These are phyloP conservation scores for Polyporus arcularius DNA, from an alignment of 768 basidiomycete species.

Conservation along the genomic window DNA sequence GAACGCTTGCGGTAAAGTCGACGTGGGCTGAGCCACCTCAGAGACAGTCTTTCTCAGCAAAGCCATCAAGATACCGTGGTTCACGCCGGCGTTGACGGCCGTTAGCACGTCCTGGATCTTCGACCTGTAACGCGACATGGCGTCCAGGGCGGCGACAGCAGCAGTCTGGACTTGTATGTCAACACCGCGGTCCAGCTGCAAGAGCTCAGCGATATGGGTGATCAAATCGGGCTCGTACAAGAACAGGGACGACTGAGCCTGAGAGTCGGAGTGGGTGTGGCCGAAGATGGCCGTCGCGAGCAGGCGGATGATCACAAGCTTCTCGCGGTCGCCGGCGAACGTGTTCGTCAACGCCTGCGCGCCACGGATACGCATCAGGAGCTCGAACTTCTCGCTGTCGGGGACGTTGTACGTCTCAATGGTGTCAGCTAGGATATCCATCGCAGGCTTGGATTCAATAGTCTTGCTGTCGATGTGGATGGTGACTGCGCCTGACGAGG, in stretches of 20 bases:
- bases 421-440: constrained; percentile 75
- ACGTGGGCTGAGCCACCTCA: constrained; percentile 68
- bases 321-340: constrained; percentile 66
- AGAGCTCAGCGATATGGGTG: constrained; percentile 82
- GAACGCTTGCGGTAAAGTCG: constrained; percentile 69
- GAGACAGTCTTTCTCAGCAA: constrained; percentile 79
- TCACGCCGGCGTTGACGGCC: constrained; percentile 92
- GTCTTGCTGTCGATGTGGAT: constrained; percentile 65
- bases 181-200: constrained; percentile 77
- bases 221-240: constrained; percentile 95
- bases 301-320: constrained; percentile 78
- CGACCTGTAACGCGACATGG: constrained; percentile 79
- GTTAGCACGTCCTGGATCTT: constrained; percentile 86
- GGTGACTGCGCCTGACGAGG: constrained; percentile 50
- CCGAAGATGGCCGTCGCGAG: constrained; percentile 90
- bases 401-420: constrained; percentile 70
- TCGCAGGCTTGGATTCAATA: constrained; percentile 61
- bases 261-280: constrained; percentile 79
- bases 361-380: constrained; percentile 83
- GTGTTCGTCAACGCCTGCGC: constrained; percentile 67
- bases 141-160: constrained; percentile 88
- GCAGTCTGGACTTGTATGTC: constrained; percentile 77
- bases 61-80: constrained; percentile 93
- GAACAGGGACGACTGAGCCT: constrained; percentile 81
- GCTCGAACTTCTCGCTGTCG: constrained; percentile 82